Base-by-base conservation (phyloP, 2,329 filamentous ascomycete genomes). In the Stenocarpella maydis region DNA sequence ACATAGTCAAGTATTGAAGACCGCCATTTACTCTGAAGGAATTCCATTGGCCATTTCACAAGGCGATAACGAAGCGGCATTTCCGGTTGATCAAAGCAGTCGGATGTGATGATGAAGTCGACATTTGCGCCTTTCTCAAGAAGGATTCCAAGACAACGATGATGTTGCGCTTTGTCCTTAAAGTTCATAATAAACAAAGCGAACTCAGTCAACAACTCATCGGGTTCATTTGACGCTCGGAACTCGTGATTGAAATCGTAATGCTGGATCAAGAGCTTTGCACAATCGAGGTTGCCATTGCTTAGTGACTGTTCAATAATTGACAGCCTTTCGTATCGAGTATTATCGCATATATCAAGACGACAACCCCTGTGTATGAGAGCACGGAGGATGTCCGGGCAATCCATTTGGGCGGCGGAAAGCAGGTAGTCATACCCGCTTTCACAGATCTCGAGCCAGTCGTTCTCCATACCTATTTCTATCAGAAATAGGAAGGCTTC, bases 1-100 rank as follows among this genome's bases (percentile, higher is more conserved):
- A 52, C 49, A 5, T 19, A 54, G 24, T 65, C 63, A 19, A 65
- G 63, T 54, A 65, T 43, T 4, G 63, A 65, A 7, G 45, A 14
- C 1, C 7, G 3, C 63, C 63, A 53, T 4, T 34, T n/a, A 5
- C n/a, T 7, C 14, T 4, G 4, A 37, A 34, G 19, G 6, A 1
- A 3, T 19, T 31, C 31, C 4, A 34, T 4, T 4, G 31, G n/a
- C n/a, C n/a, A n/a, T n/a, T n/a, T n/a, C n/a, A n/a, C n/a, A n/a
- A n/a, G n/a, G n/a, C n/a, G n/a, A n/a, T n/a, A n/a, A n/a, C n/a
- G n/a, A n/a, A n/a, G n/a, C n/a, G n/a, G n/a, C n/a, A n/a, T n/a
- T n/a, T n/a, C n/a, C n/a, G n/a, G n/a, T n/a, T n/a, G n/a, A n/a
- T n/a, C n/a, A 34, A 4, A 34, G 9, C 4, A 34, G 4, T 9